Evolutionary conservation across 495 filamentous ascomycete genomes (phyloP), one percentile per base, ranked within the genome.

Genomic region (Penicillium robsamsonii): DNA sequence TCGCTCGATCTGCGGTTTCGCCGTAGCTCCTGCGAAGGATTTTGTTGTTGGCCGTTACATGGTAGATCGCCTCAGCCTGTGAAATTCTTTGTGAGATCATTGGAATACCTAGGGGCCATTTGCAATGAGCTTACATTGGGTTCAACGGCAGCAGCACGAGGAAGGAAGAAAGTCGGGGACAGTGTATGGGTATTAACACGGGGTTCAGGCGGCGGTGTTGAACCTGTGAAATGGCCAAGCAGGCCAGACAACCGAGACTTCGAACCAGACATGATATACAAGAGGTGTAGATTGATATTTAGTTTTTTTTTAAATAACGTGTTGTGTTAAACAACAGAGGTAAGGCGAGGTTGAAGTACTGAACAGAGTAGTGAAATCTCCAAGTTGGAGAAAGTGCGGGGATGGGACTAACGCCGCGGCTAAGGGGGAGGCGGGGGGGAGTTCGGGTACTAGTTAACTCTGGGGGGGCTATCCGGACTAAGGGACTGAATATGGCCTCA

Each of bases 131-230:
- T 53, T 66, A 87, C 92, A 64, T 92, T 79, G 24, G 94, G 94
- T 70, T 98, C 94, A 61, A 98, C 92, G 37, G 80, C 77, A 5
- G 93, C 94, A 27, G 94, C 94, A 49, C 93, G 84, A 31, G 87
- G 87, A 13, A 98, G 81, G 68, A 96, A 97, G 71, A 83, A 85
- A 2, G 95, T 98, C 0, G 94, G 94, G 1, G 90, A 91, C 17
- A 98, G 83, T 11, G 86, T 83, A 67, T 94, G 89, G 60, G 89
- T 77, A 75, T 96, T 84, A 65, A 83, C 67, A 22, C 64, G 75
- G 61, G 86, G 83, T 24, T 81, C 62, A 44, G 60, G 71, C 8
- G 70, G 68, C 5, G 68, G 55, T 30, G 68, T 64, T 37, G 71
- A 61, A 69, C 53, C 65, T 40, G 58, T 74, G 62, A 73, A 90